These are phyloP conservation scores for Neonectria coccinea DNA, from an alignment of 2,329 filamentous ascomycete genomes.

Conservation along the genomic window DNA sequence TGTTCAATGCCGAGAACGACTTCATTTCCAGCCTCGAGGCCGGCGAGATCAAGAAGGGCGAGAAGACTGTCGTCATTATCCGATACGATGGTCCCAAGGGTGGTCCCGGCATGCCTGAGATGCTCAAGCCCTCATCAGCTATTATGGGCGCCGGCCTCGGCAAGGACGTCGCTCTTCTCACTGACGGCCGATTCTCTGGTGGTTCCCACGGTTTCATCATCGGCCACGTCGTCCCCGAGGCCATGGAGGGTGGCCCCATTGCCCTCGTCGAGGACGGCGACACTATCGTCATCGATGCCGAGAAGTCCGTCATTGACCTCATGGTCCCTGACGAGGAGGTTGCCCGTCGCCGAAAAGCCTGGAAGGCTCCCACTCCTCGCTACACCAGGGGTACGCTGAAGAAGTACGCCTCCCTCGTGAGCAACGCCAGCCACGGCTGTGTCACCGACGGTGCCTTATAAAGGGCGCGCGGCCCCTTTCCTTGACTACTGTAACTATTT, in stretches of 20 bases:
- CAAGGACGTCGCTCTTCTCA: constrained; percentile 79
- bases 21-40: constrained; percentile 82
- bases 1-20: constrained; percentile 86
- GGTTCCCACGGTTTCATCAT: constrained; percentile 90
- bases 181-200: constrained; percentile 82
- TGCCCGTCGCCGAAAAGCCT: constrained; percentile 65
- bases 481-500: constrained; percentile 40
- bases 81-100: constrained; percentile 95
- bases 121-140: constrained; percentile 90
- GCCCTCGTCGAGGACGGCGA: constrained; percentile 86
- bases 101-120: constrained; percentile 94
- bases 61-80: constrained; percentile 91
- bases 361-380: constrained; percentile 71
- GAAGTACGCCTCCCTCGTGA: constrained; percentile 75
- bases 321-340: constrained; percentile 75
- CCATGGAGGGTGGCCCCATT: constrained; percentile 86
- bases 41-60: constrained; percentile 83
- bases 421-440: constrained; percentile 69
- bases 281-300: constrained; percentile 83
- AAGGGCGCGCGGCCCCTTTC: constrained; percentile 24
- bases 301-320: constrained; percentile 76
- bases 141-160: constrained; percentile 92
- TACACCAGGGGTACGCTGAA: constrained; percentile 74
- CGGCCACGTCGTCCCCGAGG: constrained; percentile 89
- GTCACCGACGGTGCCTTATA: constrained; percentile 62